A percentile compares a stretch with the other conserved stretches of the same genome.
These are phyloP conservation scores for Metschnikowia koreensis DNA, from an alignment of 805 yeast genomes.

Conservation along the genomic window DNA sequence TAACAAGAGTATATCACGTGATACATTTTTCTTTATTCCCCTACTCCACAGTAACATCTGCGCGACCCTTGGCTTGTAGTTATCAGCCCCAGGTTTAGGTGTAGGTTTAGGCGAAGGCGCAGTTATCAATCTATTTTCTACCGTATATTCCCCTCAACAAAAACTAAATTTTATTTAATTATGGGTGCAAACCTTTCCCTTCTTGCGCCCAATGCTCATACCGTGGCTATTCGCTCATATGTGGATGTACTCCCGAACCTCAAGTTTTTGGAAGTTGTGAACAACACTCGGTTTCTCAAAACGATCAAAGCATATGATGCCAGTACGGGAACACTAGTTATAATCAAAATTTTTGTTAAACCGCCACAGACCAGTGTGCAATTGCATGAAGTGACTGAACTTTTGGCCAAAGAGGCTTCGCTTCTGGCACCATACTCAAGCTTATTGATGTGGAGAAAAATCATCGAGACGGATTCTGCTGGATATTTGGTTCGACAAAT, in stretches of 20 bases:
- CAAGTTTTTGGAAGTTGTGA: conserved; percentile 72
- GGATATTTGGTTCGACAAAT: conserved; percentile 86
- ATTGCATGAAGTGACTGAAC: conserved; percentile 26
- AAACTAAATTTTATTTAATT: neutral
- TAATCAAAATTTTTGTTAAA: conserved; percentile 78
- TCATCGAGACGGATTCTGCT: conserved; percentile 88
- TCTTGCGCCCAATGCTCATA: conserved; percentile 86
- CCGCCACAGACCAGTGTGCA: conserved; percentile 44
- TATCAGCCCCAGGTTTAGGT: too few species aligned
- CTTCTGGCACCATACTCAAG: conserved; percentile 48
- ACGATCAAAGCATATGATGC: conserved; percentile 75
- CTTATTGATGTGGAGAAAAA: conserved; percentile 65
- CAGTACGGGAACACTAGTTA: conserved; percentile 63
- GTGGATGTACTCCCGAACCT: conserved; percentile 74
- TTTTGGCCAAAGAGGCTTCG: conserved; percentile 34
- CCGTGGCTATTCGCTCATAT: conserved; percentile 88
- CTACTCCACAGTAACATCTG: too few species aligned
- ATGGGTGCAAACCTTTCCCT: conserved; percentile 91
- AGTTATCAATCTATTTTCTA: too few species aligned
- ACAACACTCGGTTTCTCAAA: conserved; percentile 81
- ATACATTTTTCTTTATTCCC: too few species aligned
- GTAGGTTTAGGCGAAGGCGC: too few species aligned
- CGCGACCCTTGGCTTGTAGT: too few species aligned
- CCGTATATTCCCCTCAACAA: too few species aligned
- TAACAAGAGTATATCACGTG: too few species aligned